These are phyloP conservation scores for Middelhovenomyces tepae DNA, from an alignment of 805 yeast species.

Conservation along the genomic window DNA sequence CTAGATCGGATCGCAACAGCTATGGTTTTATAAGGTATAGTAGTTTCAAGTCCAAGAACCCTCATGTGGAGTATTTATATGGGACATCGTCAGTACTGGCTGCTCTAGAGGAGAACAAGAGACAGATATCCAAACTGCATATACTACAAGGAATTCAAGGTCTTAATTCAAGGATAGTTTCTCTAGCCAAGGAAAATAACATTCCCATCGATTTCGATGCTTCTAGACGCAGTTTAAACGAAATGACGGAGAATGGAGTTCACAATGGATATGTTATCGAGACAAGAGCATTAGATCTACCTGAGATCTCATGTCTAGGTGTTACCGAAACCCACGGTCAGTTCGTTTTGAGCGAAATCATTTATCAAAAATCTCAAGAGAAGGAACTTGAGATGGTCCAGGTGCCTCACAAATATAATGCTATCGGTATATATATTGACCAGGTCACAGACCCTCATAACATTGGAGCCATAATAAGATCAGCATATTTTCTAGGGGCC, in stretches of 20 bases:
- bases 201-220: constrained; percentile 31
- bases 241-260: constrained; percentile 55
- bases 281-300: constrained; percentile 42
- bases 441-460: constrained; percentile 82
- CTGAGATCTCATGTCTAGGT: constrained; percentile 28
- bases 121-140: constrained; percentile 45
- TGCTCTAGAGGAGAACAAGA: constrained; percentile 48
- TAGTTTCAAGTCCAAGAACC: constrained; percentile 31
- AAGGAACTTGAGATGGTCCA: background rate
- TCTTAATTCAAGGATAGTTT: constrained; percentile 34
- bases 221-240: constrained; percentile 43
- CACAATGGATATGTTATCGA: constrained; percentile 77
- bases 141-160: constrained; percentile 32
- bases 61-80: constrained; percentile 57
- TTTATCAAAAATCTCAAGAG: background rate
- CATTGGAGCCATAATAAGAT: constrained; percentile 71
- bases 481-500: constrained; percentile 74
- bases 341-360: constrained; percentile 1
- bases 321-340: constrained; percentile 1
- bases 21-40: too few species aligned
- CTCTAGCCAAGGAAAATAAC: constrained; percentile 38
- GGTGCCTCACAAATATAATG: constrained; percentile 25
- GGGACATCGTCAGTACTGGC: constrained; percentile 72
- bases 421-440: constrained; percentile 69
- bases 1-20: too few species aligned